Conservation (phyloP, 2,329 filamentous ascomycete genomes). For the Neurospora sp. region DNA sequence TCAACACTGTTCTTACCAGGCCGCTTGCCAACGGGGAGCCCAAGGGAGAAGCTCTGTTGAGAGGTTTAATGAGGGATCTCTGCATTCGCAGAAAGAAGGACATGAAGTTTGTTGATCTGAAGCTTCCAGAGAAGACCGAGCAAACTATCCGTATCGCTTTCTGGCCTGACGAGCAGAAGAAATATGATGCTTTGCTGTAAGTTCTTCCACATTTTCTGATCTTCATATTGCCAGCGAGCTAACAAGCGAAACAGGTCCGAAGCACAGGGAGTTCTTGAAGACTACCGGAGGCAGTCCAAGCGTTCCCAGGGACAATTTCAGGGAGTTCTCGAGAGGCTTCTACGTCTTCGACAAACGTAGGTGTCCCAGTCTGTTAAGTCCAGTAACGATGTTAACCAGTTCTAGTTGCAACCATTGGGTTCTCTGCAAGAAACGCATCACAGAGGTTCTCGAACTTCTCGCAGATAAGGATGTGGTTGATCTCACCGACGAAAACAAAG, state of each 20-base stretch:
- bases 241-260: constrained; percentile 43
- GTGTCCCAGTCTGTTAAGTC: constrained; percentile 21
- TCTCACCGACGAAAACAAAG: constrained; percentile 62
- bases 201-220: constrained; percentile 20
- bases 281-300: constrained; percentile 41
- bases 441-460: constrained; percentile 59
- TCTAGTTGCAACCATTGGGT: constrained; percentile 75
- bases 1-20: constrained; percentile 62
- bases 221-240: background rate
- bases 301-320: constrained; percentile 51
- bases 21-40: constrained; percentile 51
- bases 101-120: constrained; percentile 79
- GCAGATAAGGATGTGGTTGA: constrained; percentile 58
- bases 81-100: constrained; percentile 77
- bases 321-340: constrained; percentile 67
- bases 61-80: constrained; percentile 69
- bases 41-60: constrained; percentile 54
- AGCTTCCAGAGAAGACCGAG: constrained; percentile 66
- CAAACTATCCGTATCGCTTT: constrained; percentile 70
- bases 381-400: background rate
- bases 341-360: constrained; percentile 69
- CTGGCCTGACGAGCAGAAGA: constrained; percentile 60
- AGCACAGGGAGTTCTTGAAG: constrained; percentile 60
- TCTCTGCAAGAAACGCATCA: constrained; percentile 65
- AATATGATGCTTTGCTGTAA: constrained; percentile 65